Percentiles rank a stretch among this genome's conserved stretches.
phyloP scores from a whole-genome alignment of 345 rosid species.

The Syzygium jambos region DNA sequence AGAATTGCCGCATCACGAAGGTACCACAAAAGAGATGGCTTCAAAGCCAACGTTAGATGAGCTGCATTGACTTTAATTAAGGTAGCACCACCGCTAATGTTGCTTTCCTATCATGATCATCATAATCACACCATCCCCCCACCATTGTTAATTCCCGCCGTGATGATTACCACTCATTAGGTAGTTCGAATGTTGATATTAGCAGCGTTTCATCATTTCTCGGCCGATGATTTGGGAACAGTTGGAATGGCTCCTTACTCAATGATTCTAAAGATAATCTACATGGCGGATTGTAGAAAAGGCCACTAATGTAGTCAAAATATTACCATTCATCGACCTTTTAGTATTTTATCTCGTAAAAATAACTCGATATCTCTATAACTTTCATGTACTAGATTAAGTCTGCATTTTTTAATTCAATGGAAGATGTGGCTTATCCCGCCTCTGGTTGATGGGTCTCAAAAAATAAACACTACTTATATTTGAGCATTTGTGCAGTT shows the following conservation, averaged over 20 bases:
- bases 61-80: background rate
- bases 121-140: background rate
- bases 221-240: background rate
- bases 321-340: background rate
- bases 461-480: background rate
- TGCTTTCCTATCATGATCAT: background rate
- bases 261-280: background rate
- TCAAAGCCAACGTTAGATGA: background rate
- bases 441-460: background rate
- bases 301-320: background rate
- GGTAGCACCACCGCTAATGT: background rate
- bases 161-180: background rate
- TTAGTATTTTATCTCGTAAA: background rate
- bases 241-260: background rate
- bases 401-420: too few species aligned
- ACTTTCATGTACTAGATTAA: background rate
- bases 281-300: background rate
- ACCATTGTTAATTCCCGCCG: background rate
- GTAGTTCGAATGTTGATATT: background rate
- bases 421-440: background rate
- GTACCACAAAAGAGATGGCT: background rate
- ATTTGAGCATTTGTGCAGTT: background rate
- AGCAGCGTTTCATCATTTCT: background rate
- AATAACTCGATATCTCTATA: background rate
- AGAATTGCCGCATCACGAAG: background rate